phyloP scores from a whole-genome alignment of 139 green algal genomes.

The Chlamydomonas sp. region DNA sequence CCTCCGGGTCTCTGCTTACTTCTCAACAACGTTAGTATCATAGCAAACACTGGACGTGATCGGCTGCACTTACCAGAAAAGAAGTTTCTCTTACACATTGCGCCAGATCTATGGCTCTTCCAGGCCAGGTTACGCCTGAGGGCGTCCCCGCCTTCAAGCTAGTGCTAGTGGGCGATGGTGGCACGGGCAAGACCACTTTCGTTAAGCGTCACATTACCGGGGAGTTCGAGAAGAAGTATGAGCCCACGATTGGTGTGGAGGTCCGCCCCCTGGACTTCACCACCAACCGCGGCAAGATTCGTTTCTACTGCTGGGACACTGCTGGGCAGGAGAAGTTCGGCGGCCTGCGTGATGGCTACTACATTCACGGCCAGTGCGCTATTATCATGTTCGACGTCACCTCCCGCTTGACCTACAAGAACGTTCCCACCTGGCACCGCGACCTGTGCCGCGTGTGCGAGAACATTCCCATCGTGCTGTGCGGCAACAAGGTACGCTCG shows the following conservation, averaged over 20 bases:
- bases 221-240: slow-evolving; percentile 99
- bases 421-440: slow-evolving; percentile 98
- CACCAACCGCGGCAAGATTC: slow-evolving; percentile 96
- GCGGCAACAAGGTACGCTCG: slow-evolving; percentile 96
- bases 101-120: slow-evolving; percentile 62
- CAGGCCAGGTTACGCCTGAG: slow-evolving; percentile 78
- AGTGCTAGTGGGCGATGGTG: slow-evolving; percentile 97
- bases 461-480: slow-evolving; percentile 99
- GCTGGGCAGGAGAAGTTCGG: slow-evolving; percentile 99
- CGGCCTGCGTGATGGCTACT: slow-evolving; percentile 98
- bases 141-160: slow-evolving; percentile 97
- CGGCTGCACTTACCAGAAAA: no score
- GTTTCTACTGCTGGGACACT: slow-evolving; percentile 99
- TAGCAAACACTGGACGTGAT: no score
- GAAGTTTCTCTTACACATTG: no score
- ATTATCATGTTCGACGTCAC: slow-evolving; percentile 99
- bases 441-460: slow-evolving; percentile 99
- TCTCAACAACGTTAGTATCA: no score
- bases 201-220: slow-evolving; percentile 99
- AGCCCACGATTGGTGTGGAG: slow-evolving; percentile 99
- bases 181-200: slow-evolving; percentile 97
- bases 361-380: slow-evolving; percentile 99
- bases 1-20: no score
- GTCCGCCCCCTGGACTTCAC: slow-evolving; percentile 99
- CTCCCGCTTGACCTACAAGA: slow-evolving; percentile 99